These are phyloP conservation scores for Agroathelia rolfsii DNA, from an alignment of 1,284 basidiomycete genomes.

Conservation along the genomic window DNA sequence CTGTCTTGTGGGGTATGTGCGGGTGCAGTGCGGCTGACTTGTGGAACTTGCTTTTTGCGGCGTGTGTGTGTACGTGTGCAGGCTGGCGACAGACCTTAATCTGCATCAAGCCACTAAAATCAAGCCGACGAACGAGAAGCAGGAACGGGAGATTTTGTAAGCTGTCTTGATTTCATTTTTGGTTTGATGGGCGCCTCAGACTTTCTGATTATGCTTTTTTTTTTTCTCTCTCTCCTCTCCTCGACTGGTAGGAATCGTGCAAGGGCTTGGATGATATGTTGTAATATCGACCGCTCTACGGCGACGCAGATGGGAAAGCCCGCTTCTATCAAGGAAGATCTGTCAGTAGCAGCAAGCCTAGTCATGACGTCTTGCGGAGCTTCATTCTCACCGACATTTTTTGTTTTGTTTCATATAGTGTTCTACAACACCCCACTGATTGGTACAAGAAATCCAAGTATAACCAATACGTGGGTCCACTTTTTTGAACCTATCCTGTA, in stretches of 20 bases:
- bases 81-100: constrained; percentile 79
- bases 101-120: constrained; percentile 58
- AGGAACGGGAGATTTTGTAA: constrained; percentile 73
- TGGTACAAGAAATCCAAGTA: constrained; percentile 69
- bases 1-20: not conserved
- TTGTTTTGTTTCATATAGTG: constrained; percentile 25
- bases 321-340: constrained; percentile 78
- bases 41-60: not conserved
- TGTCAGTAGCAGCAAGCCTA: constrained; percentile 30
- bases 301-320: constrained; percentile 85
- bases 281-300: constrained; percentile 74
- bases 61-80: constrained; percentile 13
- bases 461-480: constrained; percentile 40
- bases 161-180: constrained; percentile 27
- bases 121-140: constrained; percentile 50
- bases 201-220: not conserved
- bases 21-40: not conserved
- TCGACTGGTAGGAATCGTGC: too few species aligned
- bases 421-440: constrained; percentile 61
- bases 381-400: constrained; percentile 3
- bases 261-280: constrained; percentile 81
- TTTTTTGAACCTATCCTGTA: not conserved
- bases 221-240: not conserved
- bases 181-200: constrained; percentile 20
- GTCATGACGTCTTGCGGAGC: not conserved